Evolutionary conservation across 768 basidiomycete species (phyloP).

Genomic region (Gymnopilus dilepis): DNA sequence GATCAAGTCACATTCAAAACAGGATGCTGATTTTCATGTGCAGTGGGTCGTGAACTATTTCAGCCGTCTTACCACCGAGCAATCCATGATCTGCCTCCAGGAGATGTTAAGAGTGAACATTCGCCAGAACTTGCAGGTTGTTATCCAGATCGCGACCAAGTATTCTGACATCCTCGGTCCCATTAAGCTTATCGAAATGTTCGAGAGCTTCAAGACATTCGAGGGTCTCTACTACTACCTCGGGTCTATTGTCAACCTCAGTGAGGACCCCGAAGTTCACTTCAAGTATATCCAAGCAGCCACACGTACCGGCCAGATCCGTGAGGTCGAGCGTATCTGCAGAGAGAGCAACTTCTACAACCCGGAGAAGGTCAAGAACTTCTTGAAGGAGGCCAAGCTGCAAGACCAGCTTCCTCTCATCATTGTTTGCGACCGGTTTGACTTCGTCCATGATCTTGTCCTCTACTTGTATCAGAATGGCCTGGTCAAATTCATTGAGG

Average conservation of each 20-base stretch:
- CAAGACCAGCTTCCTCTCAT: conserved; percentile 96
- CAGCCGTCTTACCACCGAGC: conserved; percentile 94
- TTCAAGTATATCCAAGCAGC: conserved; percentile 99
- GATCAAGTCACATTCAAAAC: background rate
- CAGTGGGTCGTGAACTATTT: conserved; percentile 98
- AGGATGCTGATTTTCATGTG: conserved; percentile 1
- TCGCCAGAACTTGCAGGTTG: conserved; percentile 95
- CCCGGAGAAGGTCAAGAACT: conserved; percentile 99
- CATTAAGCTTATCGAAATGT: conserved; percentile 97
- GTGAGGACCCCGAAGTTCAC: conserved; percentile 95
- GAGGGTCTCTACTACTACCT: conserved; percentile 99
- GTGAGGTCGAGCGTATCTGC: conserved; percentile 98
- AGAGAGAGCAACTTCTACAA: conserved; percentile 97
- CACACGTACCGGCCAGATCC: conserved; percentile 95
- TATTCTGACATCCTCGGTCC: conserved; percentile 98
- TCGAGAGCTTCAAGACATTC: conserved; percentile 96
- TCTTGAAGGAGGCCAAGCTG: conserved; percentile 98
- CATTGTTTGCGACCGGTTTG: conserved; percentile 99
- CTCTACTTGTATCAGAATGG: conserved; percentile 99
- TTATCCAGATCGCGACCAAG: conserved; percentile 97
- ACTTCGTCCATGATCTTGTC: conserved; percentile 98
- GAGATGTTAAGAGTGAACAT: conserved; percentile 98
- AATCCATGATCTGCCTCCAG: conserved; percentile 94
- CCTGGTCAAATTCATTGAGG: conserved; percentile 96
- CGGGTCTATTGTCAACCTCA: conserved; percentile 96